Percentiles rank a stretch among this genome's conserved stretches.
Evolutionary conservation across 179 eudicot genomes (phyloP).

Genomic region (Corrigiola litoralis): DNA sequence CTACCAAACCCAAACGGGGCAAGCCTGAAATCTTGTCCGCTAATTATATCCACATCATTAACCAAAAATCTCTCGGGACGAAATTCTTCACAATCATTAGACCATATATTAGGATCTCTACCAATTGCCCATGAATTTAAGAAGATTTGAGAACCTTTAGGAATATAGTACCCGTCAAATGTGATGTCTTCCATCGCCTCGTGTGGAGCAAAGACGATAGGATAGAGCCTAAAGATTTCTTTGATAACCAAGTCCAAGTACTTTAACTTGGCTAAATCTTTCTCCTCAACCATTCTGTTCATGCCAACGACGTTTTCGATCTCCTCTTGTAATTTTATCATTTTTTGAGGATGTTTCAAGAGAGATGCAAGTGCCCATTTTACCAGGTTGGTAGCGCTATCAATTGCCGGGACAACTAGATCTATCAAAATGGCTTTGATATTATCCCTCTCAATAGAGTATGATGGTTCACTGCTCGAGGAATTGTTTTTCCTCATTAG

Average conservation of each 20-base stretch:
- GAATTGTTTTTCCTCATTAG: neutral
- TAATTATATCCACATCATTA: neutral
- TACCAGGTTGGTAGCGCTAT: constrained; percentile 26
- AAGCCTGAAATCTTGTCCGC: constrained; percentile 17
- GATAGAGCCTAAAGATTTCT: constrained; percentile 11
- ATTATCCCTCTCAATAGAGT: constrained; percentile 15
- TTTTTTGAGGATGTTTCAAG: constrained; percentile 14
- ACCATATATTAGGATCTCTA: constrained; percentile 17
- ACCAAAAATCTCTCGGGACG: constrained; percentile 19
- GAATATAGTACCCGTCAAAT: constrained; percentile 6
- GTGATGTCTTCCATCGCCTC: constrained; percentile 9
- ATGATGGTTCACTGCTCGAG: neutral
- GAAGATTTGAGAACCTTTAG: constrained; percentile 14
- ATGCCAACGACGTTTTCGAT: constrained; percentile 7
- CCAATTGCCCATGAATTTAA: constrained; percentile 27
- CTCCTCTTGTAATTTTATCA: constrained; percentile 14
- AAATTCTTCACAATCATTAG: constrained; percentile 14
- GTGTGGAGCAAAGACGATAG: constrained; percentile 3
- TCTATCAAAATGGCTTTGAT: constrained; percentile 41
- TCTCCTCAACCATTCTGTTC: constrained; percentile 24
- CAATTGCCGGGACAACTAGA: constrained; percentile 26
- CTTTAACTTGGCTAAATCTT: constrained; percentile 6
- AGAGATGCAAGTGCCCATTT: constrained; percentile 38
- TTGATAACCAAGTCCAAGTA: constrained; percentile 28
- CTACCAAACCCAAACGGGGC: constrained; percentile 14